Conservation (phyloP, 768 basidiomycete species). For the Suillus brevipes region DNA sequence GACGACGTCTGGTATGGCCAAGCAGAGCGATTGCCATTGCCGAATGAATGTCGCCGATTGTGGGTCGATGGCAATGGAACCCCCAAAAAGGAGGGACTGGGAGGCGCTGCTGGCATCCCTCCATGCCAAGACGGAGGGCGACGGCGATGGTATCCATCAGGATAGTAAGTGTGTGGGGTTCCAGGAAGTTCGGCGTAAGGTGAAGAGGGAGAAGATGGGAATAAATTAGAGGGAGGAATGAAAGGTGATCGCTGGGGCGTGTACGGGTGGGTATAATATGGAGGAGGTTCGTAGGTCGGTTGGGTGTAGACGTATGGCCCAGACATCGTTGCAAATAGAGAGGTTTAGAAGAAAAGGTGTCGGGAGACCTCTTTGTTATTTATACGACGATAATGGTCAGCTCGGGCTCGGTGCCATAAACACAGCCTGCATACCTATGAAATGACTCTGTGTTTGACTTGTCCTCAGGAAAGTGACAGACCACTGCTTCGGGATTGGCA, state of each 20-base stretch:
- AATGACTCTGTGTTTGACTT: neutral
- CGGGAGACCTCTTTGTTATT: neutral
- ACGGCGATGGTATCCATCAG: constrained; percentile 24
- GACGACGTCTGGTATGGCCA: constrained; percentile 22
- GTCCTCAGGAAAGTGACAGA: too few species aligned
- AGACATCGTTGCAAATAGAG: constrained; percentile 30
- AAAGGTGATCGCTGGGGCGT: constrained; percentile 44
- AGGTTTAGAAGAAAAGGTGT: neutral
- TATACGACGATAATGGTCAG: neutral
- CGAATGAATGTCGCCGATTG: constrained; percentile 31
- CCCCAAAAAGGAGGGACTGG: constrained; percentile 26
- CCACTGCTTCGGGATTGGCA: neutral
- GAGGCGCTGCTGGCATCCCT: constrained; percentile 18
- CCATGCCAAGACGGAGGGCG: constrained; percentile 50
- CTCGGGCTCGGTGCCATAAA: neutral
- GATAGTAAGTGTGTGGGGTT: constrained; percentile 28
- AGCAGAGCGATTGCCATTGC: constrained; percentile 19
- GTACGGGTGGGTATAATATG: constrained; percentile 33
- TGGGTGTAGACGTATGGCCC: constrained; percentile 46
- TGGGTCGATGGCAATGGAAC: constrained; percentile 15
- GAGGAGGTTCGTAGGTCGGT: constrained; percentile 34
- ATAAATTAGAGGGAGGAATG: constrained; percentile 40
- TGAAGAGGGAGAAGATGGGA: constrained; percentile 37
- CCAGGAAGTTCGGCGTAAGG: constrained; percentile 30
- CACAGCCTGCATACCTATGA: constrained; percentile 1